Evolutionary conservation across 495 filamentous ascomycete species (phyloP), one percentile per base, ranked within the genome.

Genomic region (Neurospora tetrasperma): DNA sequence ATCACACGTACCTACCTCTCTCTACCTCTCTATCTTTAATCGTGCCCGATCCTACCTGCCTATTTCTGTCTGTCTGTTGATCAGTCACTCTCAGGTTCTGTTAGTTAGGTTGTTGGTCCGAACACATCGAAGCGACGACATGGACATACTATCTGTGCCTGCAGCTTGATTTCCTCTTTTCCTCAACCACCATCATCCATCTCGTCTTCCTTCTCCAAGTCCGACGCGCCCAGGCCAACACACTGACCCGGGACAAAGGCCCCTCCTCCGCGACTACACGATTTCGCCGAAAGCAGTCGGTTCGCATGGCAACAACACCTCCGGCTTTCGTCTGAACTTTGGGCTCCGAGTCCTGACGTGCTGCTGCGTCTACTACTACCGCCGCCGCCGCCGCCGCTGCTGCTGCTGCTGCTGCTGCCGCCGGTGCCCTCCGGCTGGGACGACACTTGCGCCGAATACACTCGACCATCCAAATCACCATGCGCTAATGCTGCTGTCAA

Each of bases 401-500:
- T 23, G 23, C 23, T 23, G 23, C 23, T 23, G 23, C 23, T 23
- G 23, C 23, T 23, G 23, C 23, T 23, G 54, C 54, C 35, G 54
- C 27, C 54, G 54, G 35, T 66, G 14, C 54, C 27, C 54, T 66
- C 14, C 54, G 54, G 27, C 54, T 66, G 54, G 54, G 23, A 66
- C 54, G 54, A 66, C 27, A 66, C 31, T 66, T 35, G 54, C 14
- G 27, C 54, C 54, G 54, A 12, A 14, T 66, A 66, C 27, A 16
- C 14, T 23, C 27, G 2, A 31, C 35, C 54, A 66, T 66, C 27
- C 9, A 16, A 5, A 66, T 66, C 54, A 66, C 23, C 23, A 66
- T 66, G 54, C 54, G 54, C 54, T 66, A 66, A 66, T 66, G 54
- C 54, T 66, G 54, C 54, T 66, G 54, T 66, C 72, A 75, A 70